Base-by-base conservation (phyloP, 1,284 basidiomycete species). In the Pseudozyma sp. region DNA sequence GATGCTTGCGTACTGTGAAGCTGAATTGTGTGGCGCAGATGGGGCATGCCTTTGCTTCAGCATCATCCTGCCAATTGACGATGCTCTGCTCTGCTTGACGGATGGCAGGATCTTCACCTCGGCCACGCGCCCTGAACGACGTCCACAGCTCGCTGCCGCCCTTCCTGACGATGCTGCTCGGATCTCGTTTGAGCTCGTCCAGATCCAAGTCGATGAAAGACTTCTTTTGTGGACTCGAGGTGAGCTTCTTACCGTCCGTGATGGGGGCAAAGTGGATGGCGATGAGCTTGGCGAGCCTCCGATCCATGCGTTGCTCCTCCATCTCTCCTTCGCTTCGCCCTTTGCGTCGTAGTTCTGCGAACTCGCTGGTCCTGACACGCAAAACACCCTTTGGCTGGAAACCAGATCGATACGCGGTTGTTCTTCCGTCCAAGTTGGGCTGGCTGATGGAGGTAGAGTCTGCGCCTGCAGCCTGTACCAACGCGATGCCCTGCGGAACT, bases 51-150 rank as follows among this genome's bases (percentile, higher is more conserved):
- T 89, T 89, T 0, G 91, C 92, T 11, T 88, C 84, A 0, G 88
- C 87, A 81, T 97, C 96, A 42, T 92, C 91, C 84, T 97, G 91
- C 96, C 96, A 99, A 13, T 94, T 94, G 4, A 97, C 94, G 77
- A 99, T 95, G 38, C 89, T 88, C 86, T 97, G 95, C 85, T 99
- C 96, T 1, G 78, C 74, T 13, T 70, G 68, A 11, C 81, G 67
- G 16, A 61, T 68, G 21, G 60, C 64, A 6, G 63, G 73, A 45
- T 76, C 73, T 34, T 71, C 73, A 13, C 68, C 68, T 49, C 65
- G 54, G 35, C 68, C 68, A 5, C 73, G 68, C 25, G 73, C 68
- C n/a, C 68, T 19, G 44, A 76, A 68, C 11, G 64, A 67, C 7
- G 63, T 65, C 73, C 73, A 76, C n/a, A 76, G 52, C n/a, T 76